Percentiles rank a stretch among this genome's conserved stretches.
phyloP scores from a whole-genome alignment of 345 rosid species.

The Populus alba region DNA sequence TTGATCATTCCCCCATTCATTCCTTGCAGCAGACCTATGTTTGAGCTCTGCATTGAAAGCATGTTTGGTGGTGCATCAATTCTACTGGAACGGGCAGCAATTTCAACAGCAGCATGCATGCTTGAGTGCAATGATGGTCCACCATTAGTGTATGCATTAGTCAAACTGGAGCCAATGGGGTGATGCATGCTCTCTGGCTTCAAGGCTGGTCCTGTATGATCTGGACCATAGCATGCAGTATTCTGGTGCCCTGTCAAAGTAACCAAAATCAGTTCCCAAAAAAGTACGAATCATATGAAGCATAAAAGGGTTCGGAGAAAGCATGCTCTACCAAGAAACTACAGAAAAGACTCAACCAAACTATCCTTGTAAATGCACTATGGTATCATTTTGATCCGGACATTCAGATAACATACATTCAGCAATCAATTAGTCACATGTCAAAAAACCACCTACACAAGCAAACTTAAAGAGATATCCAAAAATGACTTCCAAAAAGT shows the following conservation, averaged over 20 bases:
- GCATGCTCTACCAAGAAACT: neutral
- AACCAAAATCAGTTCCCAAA: slow-evolving; percentile 19
- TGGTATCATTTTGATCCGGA: neutral
- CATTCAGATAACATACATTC: neutral
- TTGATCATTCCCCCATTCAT: slow-evolving; percentile 80
- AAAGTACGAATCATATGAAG: neutral
- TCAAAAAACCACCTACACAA: neutral
- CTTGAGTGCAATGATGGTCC: slow-evolving; percentile 55
- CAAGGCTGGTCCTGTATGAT: slow-evolving; percentile 47
- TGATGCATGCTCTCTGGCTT: slow-evolving; percentile 64
- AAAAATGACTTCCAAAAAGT: neutral
- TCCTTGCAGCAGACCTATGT: slow-evolving; percentile 70
- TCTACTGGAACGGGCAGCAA: slow-evolving; percentile 64
- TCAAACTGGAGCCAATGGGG: slow-evolving; percentile 45
- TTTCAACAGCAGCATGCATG: slow-evolving; percentile 58
- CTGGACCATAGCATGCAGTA: slow-evolving; percentile 56
- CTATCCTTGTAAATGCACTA: neutral
- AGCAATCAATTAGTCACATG: slow-evolving; percentile 1
- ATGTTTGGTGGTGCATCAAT: slow-evolving; percentile 57
- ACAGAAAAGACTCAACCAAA: neutral
- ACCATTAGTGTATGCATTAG: slow-evolving; percentile 67
- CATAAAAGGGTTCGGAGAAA: neutral
- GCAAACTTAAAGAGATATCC: neutral
- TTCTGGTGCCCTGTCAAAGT: slow-evolving; percentile 59
- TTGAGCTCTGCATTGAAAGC: slow-evolving; percentile 65